Evolutionary conservation across 345 rosid species (phyloP).

Genomic region (Citrus glauca): DNA sequence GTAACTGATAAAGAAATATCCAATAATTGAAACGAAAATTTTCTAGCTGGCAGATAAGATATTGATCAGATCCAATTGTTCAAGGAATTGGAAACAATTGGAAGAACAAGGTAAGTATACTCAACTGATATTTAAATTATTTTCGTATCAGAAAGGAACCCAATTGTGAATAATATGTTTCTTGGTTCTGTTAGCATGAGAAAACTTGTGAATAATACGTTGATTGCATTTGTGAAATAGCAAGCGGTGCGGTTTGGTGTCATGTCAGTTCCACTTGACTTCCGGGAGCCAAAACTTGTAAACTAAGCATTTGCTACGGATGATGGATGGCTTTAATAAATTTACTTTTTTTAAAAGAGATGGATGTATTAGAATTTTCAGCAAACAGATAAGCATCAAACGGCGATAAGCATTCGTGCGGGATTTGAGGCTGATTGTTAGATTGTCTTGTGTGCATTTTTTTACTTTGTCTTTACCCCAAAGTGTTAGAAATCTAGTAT

Average conservation of each 20-base stretch:
- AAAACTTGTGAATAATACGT: neutral
- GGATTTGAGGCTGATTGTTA: slow-evolving; percentile 20
- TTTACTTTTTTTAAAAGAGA: neutral
- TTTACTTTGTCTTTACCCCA: slow-evolving; percentile 60
- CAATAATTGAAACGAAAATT: neutral
- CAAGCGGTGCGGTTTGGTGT: slow-evolving; percentile 30
- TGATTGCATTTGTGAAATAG: slow-evolving; percentile 1
- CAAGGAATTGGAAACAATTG: neutral
- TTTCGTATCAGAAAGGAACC: neutral
- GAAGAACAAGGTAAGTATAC: neutral
- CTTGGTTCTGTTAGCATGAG: neutral
- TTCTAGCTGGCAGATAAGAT: neutral
- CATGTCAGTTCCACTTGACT: slow-evolving; percentile 37
- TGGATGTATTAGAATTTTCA: too few relatives aligned
- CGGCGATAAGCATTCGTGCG: neutral
- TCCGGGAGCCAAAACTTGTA: slow-evolving; percentile 19
- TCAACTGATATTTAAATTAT: neutral
- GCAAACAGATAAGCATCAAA: slow-evolving; percentile 10
- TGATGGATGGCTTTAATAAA: neutral
- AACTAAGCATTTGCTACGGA: neutral
- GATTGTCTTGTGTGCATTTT: slow-evolving; percentile 17
- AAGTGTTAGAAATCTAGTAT: slow-evolving; percentile 28
- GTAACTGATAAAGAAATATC: too few relatives aligned
- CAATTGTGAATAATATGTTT: neutral
- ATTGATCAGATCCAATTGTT: neutral